Percentiles rank a stretch among this genome's conserved stretches.
These are phyloP conservation scores for Scheffersomyces insectosa DNA, from an alignment of 1,139 yeast species.

Conservation along the genomic window DNA sequence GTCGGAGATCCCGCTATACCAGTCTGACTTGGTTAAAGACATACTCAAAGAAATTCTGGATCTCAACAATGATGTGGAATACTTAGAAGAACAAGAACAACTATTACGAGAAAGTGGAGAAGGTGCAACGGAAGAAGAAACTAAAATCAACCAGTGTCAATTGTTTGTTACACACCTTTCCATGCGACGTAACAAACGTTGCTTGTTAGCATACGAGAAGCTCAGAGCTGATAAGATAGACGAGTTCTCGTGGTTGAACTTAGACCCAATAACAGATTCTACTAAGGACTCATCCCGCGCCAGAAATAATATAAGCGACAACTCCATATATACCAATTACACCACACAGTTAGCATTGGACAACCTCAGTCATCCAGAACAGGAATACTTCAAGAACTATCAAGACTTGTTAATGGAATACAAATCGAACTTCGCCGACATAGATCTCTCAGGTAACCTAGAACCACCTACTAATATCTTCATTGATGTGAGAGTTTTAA, in stretches of 20 bases:
- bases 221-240: constrained; percentile 69
- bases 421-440: constrained; percentile 77
- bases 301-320: constrained; percentile 9
- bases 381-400: constrained; percentile 72
- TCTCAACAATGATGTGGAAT: constrained; percentile 53
- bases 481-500: constrained; percentile 88
- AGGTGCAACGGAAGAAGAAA: constrained; percentile 30
- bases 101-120: constrained; percentile 8
- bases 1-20: constrained; percentile 70
- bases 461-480: constrained; percentile 91
- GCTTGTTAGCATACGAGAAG: constrained; percentile 79
- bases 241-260: constrained; percentile 67
- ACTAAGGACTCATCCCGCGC: constrained; percentile 2
- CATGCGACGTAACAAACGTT: constrained; percentile 85
- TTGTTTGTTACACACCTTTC: constrained; percentile 79
- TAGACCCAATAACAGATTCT: constrained; percentile 35
- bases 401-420: constrained; percentile 71
- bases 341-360: constrained; percentile 39
- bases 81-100: constrained; percentile 27
- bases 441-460: constrained; percentile 85
- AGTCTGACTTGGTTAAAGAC: constrained; percentile 70
- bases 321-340: constrained; percentile 19
- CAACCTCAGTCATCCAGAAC: constrained; percentile 75
- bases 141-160: constrained; percentile 64
- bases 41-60: constrained; percentile 61